Conservation (phyloP, 176 grass and related monocot genomes). For the Poa annua region DNA sequence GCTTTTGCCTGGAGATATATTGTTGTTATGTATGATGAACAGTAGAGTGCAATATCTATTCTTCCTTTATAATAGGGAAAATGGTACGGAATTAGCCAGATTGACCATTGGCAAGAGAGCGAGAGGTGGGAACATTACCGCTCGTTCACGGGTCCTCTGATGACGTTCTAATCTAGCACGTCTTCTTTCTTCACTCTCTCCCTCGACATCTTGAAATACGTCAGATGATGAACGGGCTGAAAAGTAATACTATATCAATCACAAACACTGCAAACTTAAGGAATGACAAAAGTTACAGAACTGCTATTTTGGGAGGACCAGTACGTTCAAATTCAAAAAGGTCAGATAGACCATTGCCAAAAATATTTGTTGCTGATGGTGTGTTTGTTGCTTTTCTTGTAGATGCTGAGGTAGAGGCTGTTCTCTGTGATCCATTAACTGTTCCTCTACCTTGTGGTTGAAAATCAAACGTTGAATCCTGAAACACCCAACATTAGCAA, state of each 20-base stretch:
- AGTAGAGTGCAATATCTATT: slow-evolving; percentile 15
- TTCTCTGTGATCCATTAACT: slow-evolving; percentile 51
- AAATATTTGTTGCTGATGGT: slow-evolving; percentile 63
- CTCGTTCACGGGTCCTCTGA: slow-evolving; percentile 69
- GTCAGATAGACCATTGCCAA: slow-evolving; percentile 76
- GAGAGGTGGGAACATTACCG: slow-evolving; percentile 54
- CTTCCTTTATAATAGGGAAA: slow-evolving; percentile 13
- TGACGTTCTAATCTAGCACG: slow-evolving; percentile 84
- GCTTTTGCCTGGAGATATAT: slow-evolving; percentile 64
- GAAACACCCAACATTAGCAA: slow-evolving; percentile 50
- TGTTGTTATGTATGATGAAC: slow-evolving; percentile 14
- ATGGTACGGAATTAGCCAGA: background rate
- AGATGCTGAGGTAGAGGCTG: slow-evolving; percentile 57
- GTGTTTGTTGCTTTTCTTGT: slow-evolving; percentile 60
- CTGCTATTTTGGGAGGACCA: background rate
- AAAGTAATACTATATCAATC: slow-evolving; percentile 20
- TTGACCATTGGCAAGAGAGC: background rate
- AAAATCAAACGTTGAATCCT: slow-evolving; percentile 75
- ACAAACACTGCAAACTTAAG: background rate
- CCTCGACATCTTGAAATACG: slow-evolving; percentile 88
- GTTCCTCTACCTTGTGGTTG: slow-evolving; percentile 63
- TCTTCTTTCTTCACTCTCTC: slow-evolving; percentile 93
- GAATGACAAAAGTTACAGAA: slow-evolving; percentile 18
- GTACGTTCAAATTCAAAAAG: slow-evolving; percentile 91
- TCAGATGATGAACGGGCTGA: slow-evolving; percentile 80